Conservation (phyloP, 345 rosid genomes). For the Arabidopsis arenosa region DNA sequence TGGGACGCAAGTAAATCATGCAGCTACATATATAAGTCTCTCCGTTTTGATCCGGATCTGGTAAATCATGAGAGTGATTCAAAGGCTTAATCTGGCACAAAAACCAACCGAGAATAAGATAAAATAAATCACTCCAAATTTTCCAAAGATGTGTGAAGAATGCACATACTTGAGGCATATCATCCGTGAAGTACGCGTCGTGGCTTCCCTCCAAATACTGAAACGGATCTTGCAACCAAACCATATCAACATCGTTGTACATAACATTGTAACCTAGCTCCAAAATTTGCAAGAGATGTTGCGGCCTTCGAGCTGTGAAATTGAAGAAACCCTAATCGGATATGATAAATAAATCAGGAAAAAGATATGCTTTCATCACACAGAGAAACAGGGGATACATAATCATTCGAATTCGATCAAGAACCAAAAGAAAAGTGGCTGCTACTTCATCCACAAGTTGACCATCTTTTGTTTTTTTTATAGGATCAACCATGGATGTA, state of each 20-base stretch:
- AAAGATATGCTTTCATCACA: not conserved
- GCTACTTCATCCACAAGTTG: not conserved
- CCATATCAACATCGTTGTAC: conserved; percentile 99
- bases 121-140: not conserved
- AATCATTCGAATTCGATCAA: not conserved
- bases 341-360: not conserved
- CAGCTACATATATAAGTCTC: conserved; percentile 86
- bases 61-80: conserved; percentile 78
- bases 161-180: conserved; percentile 66
- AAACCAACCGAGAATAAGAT: not conserved
- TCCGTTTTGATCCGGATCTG: conserved; percentile 75
- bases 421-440: not conserved
- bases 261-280: conserved; percentile 91
- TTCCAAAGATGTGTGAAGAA: not conserved
- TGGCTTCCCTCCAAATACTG: conserved; percentile 73
- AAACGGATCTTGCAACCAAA: conserved; percentile 91
- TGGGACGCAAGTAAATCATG: conserved; percentile 80
- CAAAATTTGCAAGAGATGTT: conserved; percentile 73
- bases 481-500: not conserved
- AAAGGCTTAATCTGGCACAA: conserved; percentile 73
- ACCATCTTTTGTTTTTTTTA: not conserved
- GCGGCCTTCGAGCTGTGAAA: conserved; percentile 85
- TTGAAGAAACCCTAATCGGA: conserved; percentile 80
- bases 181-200: conserved; percentile 90
- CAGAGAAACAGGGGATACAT: not conserved